Base-by-base conservation (phyloP, 352 stramenopile species). In the Phytophthora ramorum region DNA sequence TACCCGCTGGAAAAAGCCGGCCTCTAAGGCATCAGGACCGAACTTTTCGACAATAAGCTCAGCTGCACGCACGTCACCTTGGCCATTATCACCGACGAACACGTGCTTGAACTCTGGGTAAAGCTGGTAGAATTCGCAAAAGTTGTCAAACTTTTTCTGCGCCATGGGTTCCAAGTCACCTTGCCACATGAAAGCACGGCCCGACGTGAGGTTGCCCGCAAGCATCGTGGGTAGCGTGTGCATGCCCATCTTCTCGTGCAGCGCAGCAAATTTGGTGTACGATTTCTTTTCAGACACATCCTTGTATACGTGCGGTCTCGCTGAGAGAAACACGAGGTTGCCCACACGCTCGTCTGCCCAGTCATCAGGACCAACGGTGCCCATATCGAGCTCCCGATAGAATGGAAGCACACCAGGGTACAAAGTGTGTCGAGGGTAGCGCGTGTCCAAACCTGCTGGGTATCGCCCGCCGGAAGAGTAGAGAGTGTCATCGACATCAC, bases 51-150 rank as follows among this genome's bases (percentile, higher is more conserved):
- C 69, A 37, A 97, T 97, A 47, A 98, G 68, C 62, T 98, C 90
- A 0, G 93, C 93, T 4, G 94, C 91, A n/a, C 90, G 85, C 9
- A 98, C 85, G 40, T 98, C 94, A 22, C 87, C 92, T 78, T 98
- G 94, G 12, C 92, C 98, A 61, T 99, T 99, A 80, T 99, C 98
- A 5, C 97, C 98, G 34, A 99, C 91, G 73, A 99, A 99, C 12
- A 99, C 91, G 73, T 98, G 96, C 55, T 91, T 97, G 72, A 98
- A 99, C 77, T 99, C 98, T 1, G 98, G 97, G 71, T 99, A 99
- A 28, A 99, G 89, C 49, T 95, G 91, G 24, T 98, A 97, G 69
- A 98, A 99, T 70, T 98, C 87, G 54, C 81, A 63, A 60, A 93
- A 94, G 63, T 95, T 95, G 12, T 97, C 90, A 79, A 98, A 99